Conservation (phyloP, 2,329 filamentous ascomycete species). For the Fusarium domesticum region DNA sequence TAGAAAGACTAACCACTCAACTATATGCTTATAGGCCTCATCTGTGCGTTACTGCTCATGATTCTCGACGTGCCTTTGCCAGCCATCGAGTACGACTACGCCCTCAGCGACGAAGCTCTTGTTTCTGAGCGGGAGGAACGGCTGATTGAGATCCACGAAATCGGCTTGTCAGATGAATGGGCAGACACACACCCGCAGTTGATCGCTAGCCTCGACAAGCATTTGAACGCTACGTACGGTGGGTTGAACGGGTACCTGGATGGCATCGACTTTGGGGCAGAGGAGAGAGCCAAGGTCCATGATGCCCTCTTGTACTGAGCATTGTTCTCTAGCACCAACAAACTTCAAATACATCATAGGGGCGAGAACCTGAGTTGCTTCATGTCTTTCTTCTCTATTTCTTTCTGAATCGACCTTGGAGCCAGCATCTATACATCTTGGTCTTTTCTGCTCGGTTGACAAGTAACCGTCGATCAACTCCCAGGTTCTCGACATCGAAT, state of each 20-base stretch:
- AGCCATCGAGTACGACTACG: slow-evolving; percentile 70
- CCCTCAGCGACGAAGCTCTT: slow-evolving; percentile 59
- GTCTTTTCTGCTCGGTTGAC: slow-evolving; percentile 87
- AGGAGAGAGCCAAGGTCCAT: slow-evolving; percentile 41
- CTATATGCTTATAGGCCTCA: slow-evolving; percentile 56
- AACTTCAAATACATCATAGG: too few relatives aligned
- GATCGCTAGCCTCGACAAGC: slow-evolving; percentile 54
- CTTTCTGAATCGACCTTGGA: slow-evolving; percentile 80
- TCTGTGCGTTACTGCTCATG: slow-evolving; percentile 66
- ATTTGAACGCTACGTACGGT: slow-evolving; percentile 62
- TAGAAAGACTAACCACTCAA: background rate
- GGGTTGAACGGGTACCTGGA: slow-evolving; percentile 65
- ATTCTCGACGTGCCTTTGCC: slow-evolving; percentile 54
- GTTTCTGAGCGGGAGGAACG: slow-evolving; percentile 59
- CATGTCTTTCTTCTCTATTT: slow-evolving; percentile 40
- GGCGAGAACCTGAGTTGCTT: background rate
- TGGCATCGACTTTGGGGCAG: slow-evolving; percentile 54
- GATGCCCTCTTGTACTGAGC: slow-evolving; percentile 43
- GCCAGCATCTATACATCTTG: slow-evolving; percentile 99
- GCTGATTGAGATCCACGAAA: slow-evolving; percentile 63
- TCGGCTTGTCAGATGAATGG: slow-evolving; percentile 74
- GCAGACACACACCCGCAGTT: slow-evolving; percentile 63
- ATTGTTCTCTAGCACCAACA: background rate
- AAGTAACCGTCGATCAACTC: slow-evolving; percentile 81
- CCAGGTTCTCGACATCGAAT: slow-evolving; percentile 76